These are phyloP conservation scores for Diaporthe australafricana DNA, from an alignment of 2,329 filamentous ascomycete species.

Conservation along the genomic window DNA sequence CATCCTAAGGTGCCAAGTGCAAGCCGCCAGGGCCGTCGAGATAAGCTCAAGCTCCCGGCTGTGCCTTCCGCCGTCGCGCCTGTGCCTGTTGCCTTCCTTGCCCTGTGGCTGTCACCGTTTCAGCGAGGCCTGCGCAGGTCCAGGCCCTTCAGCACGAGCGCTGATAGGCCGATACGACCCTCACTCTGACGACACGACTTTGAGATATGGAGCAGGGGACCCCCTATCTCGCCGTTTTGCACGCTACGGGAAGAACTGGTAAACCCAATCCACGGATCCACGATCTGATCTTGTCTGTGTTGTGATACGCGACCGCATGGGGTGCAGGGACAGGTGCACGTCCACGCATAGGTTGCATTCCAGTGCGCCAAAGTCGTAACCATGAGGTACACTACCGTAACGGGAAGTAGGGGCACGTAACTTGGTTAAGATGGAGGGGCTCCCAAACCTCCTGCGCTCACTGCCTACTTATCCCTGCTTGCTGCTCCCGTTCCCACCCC, in stretches of 20 bases:
- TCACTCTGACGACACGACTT: slow-evolving; percentile 26
- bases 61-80: neutral
- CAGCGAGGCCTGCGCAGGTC: neutral
- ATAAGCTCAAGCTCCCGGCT: neutral
- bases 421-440: neutral
- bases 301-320: neutral
- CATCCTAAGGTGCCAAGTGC: neutral
- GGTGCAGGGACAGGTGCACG: neutral
- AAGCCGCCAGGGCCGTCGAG: neutral
- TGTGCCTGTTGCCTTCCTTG: neutral
- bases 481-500: neutral
- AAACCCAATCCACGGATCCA: neutral
- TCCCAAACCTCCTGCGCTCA: neutral
- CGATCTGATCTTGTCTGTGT: neutral
- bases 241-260: neutral
- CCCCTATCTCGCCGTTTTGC: neutral
- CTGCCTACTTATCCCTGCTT: neutral
- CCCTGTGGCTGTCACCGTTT: neutral
- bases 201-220: neutral
- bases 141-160: neutral
- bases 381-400: neutral
- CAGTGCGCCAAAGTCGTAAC: neutral
- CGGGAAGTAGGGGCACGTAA: too few species aligned
- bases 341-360: neutral
- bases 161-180: neutral